Conservation (phyloP, 2,329 filamentous ascomycete genomes). For the Uncinocarpus reesii region DNA sequence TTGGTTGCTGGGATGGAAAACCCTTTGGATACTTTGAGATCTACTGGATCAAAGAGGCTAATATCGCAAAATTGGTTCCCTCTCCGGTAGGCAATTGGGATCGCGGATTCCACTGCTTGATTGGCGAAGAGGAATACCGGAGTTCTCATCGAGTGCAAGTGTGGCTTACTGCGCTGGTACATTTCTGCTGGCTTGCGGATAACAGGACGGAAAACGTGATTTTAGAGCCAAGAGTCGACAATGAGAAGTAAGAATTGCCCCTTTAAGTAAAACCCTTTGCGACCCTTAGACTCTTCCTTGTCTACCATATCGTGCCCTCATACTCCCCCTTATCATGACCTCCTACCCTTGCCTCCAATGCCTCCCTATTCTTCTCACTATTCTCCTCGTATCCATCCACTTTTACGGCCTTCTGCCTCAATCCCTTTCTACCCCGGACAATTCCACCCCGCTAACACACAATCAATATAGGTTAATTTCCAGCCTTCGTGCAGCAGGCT, state of each 20-base stretch:
- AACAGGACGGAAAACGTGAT: constrained; percentile 71
- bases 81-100: constrained; percentile 67
- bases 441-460: constrained; percentile 2
- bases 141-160: constrained; percentile 63
- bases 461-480: constrained; percentile 49
- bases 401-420: too few relatives aligned
- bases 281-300: background rate
- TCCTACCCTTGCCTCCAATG: too few relatives aligned
- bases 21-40: constrained; percentile 97
- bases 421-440: too few relatives aligned
- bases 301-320: too few relatives aligned
- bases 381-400: too few relatives aligned
- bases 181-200: constrained; percentile 71
- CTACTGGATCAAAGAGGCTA: constrained; percentile 95
- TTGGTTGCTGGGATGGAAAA: constrained; percentile 87
- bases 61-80: constrained; percentile 57
- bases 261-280: background rate
- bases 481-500: constrained; percentile 64
- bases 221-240: constrained; percentile 85
- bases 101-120: constrained; percentile 73
- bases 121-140: constrained; percentile 86
- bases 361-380: background rate
- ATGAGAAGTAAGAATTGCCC: constrained; percentile 57
- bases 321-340: too few relatives aligned
- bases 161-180: constrained; percentile 80